Evolutionary conservation across 129 eudicot genomes (phyloP), one percentile per base, ranked within the genome.

Genomic region (Saposhnikovia divaricata): DNA sequence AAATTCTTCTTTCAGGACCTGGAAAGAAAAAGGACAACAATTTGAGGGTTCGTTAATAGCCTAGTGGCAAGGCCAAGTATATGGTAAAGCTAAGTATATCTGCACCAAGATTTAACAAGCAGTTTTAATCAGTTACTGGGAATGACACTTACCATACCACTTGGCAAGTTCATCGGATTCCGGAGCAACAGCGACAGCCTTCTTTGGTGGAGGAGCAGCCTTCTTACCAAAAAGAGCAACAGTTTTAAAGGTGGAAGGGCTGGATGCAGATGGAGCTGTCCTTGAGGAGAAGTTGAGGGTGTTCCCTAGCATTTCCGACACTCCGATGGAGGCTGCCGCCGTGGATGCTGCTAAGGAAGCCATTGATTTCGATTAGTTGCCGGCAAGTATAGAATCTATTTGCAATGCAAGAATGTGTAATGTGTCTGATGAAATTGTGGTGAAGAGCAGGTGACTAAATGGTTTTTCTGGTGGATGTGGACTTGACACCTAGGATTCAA

Each of bases 1-100:
- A 96, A 82, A 96, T 90, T 87, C 99, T 89, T 77, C 99, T 86
- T 81, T 96, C 97, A 10, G 99, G 99, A 3, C 98, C 98, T 93
- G 89, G 34, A 72, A 88, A 83, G 28, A 61, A 2, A 2, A 25
- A 9, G 4, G 14, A 9, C 5, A 14, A 10, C 69, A 61, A n/a
- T 3, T n/a, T n/a, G 37, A 61, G 28, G 28, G 13, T 57, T 57
- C 4, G 66, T 57, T 23, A 2, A 55, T 55, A 55, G 11, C 63
- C 27, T 21, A 55, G 66, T 23, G 10, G 27, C 66, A 57, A 25
- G 15, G 6, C 68, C 5, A 59, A 59, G 31, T 59, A 57, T 57
- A 55, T 21, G 65, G 65, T 55, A 55, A 55, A 55, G 11, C 65
- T 2, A 57, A 57, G 65, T 57, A 57, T 6, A 57, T 57, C 6